A percentile compares a stretch with the other conserved stretches of the same genome.
Conservation (phyloP, 148 eudicot genomes). For the Rhododendron simsii region DNA sequence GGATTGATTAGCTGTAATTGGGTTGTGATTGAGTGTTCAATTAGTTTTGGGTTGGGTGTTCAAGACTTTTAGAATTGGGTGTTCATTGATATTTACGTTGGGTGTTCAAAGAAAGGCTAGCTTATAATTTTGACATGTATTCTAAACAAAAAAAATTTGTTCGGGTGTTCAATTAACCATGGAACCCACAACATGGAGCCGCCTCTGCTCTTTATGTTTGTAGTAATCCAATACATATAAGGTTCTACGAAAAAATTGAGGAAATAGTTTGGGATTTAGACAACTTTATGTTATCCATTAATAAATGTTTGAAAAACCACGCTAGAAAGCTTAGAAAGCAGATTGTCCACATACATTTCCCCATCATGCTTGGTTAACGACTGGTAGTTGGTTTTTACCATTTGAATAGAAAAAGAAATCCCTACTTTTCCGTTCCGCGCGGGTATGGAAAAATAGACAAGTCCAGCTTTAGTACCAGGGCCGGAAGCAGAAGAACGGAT, state of each 20-base stretch:
- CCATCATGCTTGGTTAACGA: not conserved
- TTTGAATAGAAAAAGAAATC: not conserved
- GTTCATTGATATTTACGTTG: no score
- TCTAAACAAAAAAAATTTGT: no score
- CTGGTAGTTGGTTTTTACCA: not conserved
- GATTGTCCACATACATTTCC: not conserved
- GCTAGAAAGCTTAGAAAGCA: not conserved
- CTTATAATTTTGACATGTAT: no score
- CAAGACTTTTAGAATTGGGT: no score
- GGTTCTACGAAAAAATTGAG: not conserved
- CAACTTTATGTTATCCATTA: not conserved
- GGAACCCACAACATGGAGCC: no score
- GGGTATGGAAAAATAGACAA: not conserved
- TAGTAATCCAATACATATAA: not conserved
- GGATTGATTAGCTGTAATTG: no score
- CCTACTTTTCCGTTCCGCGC: not conserved
- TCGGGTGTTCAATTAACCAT: no score
- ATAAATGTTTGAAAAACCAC: not conserved
- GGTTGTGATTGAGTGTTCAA: no score
- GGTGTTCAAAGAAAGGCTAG: no score
- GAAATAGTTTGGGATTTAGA: not conserved
- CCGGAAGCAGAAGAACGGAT: no score
- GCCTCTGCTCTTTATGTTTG: not conserved
- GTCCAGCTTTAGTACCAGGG: not conserved
- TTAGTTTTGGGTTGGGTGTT: no score